Conservation (phyloP, 2,329 filamentous ascomycete species). For the Penicillium sp. region DNA sequence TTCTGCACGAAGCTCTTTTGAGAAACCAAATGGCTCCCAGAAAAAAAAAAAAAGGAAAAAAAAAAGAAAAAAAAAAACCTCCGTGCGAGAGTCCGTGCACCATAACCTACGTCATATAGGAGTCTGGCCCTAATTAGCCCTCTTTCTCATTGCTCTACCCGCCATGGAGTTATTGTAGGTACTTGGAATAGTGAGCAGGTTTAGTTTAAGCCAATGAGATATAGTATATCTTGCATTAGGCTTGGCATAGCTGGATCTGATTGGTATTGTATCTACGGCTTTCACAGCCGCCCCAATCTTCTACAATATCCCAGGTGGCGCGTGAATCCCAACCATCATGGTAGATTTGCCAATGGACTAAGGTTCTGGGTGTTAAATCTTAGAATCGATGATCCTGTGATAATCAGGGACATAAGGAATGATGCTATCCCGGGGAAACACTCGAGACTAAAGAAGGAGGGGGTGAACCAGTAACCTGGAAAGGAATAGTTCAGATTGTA, state of each 20-base stretch:
- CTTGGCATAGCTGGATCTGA: background rate
- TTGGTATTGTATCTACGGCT: background rate
- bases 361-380: too few relatives aligned
- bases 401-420: too few relatives aligned
- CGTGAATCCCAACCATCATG: background rate
- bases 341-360: background rate
- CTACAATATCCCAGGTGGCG: background rate
- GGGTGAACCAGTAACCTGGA: background rate
- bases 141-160: background rate
- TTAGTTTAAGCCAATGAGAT: too few relatives aligned
- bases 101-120: constrained; percentile 16
- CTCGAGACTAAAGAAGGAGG: background rate
- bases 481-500: background rate
- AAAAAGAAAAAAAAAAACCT: background rate
- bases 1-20: constrained; percentile 16
- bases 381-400: too few relatives aligned
- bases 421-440: too few relatives aligned
- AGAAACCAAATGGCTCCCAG: background rate
- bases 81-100: constrained; percentile 15
- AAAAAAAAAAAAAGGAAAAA: background rate
- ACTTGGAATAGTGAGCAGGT: too few relatives aligned
- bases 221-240: background rate
- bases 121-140: constrained; percentile 19
- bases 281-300: background rate
- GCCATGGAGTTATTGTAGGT: background rate